phyloP scores from a whole-genome alignment of 352 stramenopile genomes.

The Pythium insidiosum region DNA sequence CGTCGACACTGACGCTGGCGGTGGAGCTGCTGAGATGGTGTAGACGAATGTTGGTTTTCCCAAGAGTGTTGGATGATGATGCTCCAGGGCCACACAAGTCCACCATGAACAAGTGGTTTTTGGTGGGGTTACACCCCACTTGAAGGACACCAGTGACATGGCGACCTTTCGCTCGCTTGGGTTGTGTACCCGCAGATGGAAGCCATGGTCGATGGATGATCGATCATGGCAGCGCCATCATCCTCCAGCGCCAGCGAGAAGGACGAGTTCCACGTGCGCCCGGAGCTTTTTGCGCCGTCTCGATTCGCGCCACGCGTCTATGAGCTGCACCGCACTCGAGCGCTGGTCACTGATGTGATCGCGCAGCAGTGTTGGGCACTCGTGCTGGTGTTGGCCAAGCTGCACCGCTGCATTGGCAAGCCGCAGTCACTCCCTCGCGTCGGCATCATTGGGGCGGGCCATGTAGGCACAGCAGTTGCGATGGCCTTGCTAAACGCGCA shows the following conservation, averaged over 20 bases:
- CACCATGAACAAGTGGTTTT: no score
- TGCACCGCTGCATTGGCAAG: slow-evolving; percentile 7
- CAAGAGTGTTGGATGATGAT: no score
- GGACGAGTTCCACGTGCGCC: slow-evolving; percentile 26
- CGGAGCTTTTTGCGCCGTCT: slow-evolving; percentile 25
- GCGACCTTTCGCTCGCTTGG: no score
- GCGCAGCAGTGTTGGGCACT: slow-evolving; percentile 34
- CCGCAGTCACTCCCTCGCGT: slow-evolving; percentile 25
- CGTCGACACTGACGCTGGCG: no score
- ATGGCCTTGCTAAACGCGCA: slow-evolving; percentile 34
- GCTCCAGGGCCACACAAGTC: no score
- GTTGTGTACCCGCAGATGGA: no score
- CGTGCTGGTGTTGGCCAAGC: slow-evolving; percentile 21
- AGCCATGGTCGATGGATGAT: not conserved
- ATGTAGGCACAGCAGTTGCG: slow-evolving; percentile 36
- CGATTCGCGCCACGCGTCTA: slow-evolving; percentile 28
- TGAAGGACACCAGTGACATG: no score
- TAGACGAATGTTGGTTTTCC: no score
- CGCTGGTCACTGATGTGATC: slow-evolving; percentile 23
- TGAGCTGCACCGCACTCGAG: slow-evolving; percentile 20
- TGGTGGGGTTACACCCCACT: no score
- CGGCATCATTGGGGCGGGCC: slow-evolving; percentile 42
- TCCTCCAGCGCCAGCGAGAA: not conserved
- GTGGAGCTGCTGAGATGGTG: no score
- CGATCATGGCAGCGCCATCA: not conserved